These are phyloP conservation scores for Diutina scorzettiae DNA, from an alignment of 1,139 yeast genomes.

Conservation along the genomic window DNA sequence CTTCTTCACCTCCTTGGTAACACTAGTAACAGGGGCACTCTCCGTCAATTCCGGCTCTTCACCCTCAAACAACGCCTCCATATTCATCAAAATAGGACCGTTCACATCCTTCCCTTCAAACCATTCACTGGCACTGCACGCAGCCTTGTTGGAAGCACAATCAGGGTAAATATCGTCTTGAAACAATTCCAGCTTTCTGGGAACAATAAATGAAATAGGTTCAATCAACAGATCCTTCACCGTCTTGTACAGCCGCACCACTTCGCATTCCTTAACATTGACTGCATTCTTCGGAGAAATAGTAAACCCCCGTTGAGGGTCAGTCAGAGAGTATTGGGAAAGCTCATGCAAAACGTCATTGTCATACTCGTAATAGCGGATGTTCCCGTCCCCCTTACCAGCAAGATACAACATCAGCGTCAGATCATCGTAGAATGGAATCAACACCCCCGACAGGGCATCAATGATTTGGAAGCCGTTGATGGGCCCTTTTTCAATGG, in stretches of 20 bases:
- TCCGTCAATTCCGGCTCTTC: slow-evolving; percentile 33
- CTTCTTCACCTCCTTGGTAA: slow-evolving; percentile 10
- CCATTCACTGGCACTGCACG: slow-evolving; percentile 72
- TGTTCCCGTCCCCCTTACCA: slow-evolving; percentile 97
- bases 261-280: slow-evolving; percentile 72
- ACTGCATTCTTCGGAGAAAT: slow-evolving; percentile 76
- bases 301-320: slow-evolving; percentile 95
- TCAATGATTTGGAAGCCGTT: slow-evolving; percentile 82
- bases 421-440: slow-evolving; percentile 80
- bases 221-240: slow-evolving; percentile 74
- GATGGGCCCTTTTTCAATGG: slow-evolving; percentile 69
- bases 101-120: slow-evolving; percentile 61
- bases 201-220: slow-evolving; percentile 85
- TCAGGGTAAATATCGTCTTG: slow-evolving; percentile 90
- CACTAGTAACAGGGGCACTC: slow-evolving; percentile 21
- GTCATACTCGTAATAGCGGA: slow-evolving; percentile 81
- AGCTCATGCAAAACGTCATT: slow-evolving; percentile 71
- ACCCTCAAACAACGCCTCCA: slow-evolving; percentile 74
- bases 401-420: slow-evolving; percentile 77
- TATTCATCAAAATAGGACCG: slow-evolving; percentile 71
- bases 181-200: slow-evolving; percentile 86
- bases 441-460: slow-evolving; percentile 82
- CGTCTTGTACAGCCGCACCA: slow-evolving; percentile 69
- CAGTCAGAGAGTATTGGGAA: slow-evolving; percentile 77
- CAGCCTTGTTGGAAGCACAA: slow-evolving; percentile 71